phyloP scores from a whole-genome alignment of 192 early-diverging fungal species.

The Backusella macrospora region DNA sequence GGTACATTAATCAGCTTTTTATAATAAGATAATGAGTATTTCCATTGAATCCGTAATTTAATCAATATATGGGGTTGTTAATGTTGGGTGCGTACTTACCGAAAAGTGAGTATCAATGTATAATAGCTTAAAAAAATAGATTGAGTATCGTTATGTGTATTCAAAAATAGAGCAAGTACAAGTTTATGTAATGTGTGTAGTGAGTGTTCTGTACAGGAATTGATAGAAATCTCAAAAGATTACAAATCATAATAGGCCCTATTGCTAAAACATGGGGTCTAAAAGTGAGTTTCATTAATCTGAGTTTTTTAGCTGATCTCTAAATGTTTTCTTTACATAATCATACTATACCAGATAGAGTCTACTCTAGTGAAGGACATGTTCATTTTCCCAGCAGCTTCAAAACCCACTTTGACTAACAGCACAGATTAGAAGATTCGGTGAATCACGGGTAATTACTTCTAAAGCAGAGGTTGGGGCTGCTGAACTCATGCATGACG shows the following conservation, averaged over 20 bases:
- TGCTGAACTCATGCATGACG: constrained; percentile 90
- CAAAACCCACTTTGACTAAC: constrained; percentile 84
- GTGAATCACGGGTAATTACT: constrained; percentile 88
- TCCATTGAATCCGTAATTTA: constrained; percentile 86
- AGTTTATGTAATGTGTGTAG: constrained; percentile 84
- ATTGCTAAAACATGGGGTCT: constrained; percentile 83
- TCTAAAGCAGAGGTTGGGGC: constrained; percentile 75
- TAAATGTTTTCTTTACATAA: background rate
- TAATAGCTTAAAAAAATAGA: background rate
- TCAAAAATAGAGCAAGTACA: constrained; percentile 69
- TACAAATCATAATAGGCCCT: constrained; percentile 80
- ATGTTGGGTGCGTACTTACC: constrained; percentile 73
- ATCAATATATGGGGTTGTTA: constrained; percentile 73
- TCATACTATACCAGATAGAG: constrained; percentile 48
- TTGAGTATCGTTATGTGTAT: background rate
- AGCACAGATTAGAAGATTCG: constrained; percentile 84
- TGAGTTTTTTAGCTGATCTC: background rate
- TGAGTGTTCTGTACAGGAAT: constrained; percentile 77
- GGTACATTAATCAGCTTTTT: background rate
- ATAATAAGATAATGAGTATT: constrained; percentile 75
- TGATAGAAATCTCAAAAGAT: constrained; percentile 86
- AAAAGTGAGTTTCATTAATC: constrained; percentile 44
- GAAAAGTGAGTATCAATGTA: constrained; percentile 59
- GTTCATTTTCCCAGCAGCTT: constrained; percentile 67
- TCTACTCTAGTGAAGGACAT: constrained; percentile 90